Evolutionary conservation across 768 basidiomycete species (phyloP).

Genomic region (Russula dissimulans): DNA sequence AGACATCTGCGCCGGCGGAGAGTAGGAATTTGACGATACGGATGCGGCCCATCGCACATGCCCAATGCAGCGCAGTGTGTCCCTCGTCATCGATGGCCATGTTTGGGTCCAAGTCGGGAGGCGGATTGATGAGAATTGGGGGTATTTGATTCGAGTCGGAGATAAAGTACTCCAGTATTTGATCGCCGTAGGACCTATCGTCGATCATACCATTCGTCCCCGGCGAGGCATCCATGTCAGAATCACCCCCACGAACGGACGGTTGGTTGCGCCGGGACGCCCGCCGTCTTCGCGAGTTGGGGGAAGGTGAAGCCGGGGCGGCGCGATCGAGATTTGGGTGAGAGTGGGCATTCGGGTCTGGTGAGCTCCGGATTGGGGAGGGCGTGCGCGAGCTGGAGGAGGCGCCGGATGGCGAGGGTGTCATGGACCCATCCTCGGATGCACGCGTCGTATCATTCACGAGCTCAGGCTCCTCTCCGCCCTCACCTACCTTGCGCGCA

Average conservation of each 20-base stretch:
- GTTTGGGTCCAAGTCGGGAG: conserved; percentile 88
- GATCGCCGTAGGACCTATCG: conserved; percentile 78
- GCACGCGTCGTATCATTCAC: conserved; percentile 54
- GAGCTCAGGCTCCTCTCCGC: conserved; percentile 44
- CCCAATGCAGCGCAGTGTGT: conserved; percentile 96
- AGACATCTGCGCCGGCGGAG: conserved; percentile 92
- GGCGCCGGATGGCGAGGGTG: conserved; percentile 76
- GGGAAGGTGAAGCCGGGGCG: conserved; percentile 29
- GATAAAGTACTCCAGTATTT: conserved; percentile 97
- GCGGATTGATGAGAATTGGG: conserved; percentile 75
- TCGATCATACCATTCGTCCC: conserved; percentile 40
- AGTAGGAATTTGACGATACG: conserved; percentile 91
- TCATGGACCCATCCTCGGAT: conserved; percentile 86
- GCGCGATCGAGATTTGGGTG: conserved; percentile 33
- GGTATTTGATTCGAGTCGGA: conserved; percentile 93
- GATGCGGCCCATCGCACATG: conserved; percentile 96
- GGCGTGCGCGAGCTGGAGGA: conserved; percentile 89
- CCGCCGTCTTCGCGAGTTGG: conserved; percentile 37
- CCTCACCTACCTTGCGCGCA: conserved; percentile 46
- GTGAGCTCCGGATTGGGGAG: conserved; percentile 69
- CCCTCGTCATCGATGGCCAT: conserved; percentile 97
- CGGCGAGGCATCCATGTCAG: conserved; percentile 35
- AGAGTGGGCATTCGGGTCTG: conserved; percentile 36
- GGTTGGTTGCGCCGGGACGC: conserved; percentile 36
- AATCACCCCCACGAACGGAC: conserved; percentile 31